These are phyloP conservation scores for Telopea speciosissima DNA, from an alignment of 177 flowering plant species.

Conservation along the genomic window DNA sequence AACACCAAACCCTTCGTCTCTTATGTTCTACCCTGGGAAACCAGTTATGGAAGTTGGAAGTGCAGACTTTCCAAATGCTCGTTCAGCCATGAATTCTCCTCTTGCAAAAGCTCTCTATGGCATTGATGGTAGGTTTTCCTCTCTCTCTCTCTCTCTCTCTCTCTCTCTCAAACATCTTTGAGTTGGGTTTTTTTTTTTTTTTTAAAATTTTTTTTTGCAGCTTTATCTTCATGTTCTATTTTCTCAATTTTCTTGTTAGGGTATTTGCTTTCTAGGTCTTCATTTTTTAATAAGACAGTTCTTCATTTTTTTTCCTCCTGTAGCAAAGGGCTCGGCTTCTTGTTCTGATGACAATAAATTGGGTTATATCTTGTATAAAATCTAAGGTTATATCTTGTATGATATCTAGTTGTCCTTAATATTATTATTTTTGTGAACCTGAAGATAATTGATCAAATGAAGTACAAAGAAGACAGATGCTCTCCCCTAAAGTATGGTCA, in stretches of 20 bases:
- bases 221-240: not conserved
- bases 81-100: constrained; percentile 81
- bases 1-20: constrained; percentile 85
- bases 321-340: too few species aligned
- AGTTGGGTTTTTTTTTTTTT: too few species aligned
- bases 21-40: constrained; percentile 91
- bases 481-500: not conserved
- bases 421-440: not conserved
- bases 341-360: not conserved
- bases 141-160: not conserved
- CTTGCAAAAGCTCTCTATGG: constrained; percentile 69
- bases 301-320: too few species aligned
- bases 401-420: not conserved
- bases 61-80: constrained; percentile 88
- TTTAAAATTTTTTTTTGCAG: too few species aligned
- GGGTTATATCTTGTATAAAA: too few species aligned
- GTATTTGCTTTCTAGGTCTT: not conserved
- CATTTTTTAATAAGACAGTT: not conserved
- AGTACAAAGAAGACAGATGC: not conserved
- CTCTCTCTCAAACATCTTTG: too few species aligned
- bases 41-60: constrained; percentile 91
- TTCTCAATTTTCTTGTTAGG: not conserved
- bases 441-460: not conserved
- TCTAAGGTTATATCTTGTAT: too few species aligned
- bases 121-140: constrained; percentile 55